Evolutionary conservation across 2,329 filamentous ascomycete species (phyloP), one percentile per base, ranked within the genome.

Genomic region (Monosporascus sp.): DNA sequence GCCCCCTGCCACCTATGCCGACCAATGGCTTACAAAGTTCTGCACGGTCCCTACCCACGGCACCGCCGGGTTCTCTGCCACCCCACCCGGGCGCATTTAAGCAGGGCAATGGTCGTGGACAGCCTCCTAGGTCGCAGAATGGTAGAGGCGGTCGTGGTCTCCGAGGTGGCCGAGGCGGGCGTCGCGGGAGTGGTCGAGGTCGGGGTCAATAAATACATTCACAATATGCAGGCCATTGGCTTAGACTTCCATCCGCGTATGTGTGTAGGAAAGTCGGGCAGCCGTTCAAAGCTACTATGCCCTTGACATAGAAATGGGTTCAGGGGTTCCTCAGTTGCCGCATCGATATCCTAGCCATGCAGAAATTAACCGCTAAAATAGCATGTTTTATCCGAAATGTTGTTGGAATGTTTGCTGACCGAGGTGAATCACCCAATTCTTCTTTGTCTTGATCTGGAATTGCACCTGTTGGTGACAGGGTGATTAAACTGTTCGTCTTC

Each of bases 51-150:
- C 50, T 61, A 3, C 59, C 55, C 19, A 51, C 59, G 6, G 56
- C 59, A 9, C 50, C 59, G 48, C 53, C 61, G 5, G 59, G 53
- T 37, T 60, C 55, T 27, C 53, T 67, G 31, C 64, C 63, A 41
- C 59, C 59, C 16, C 62, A 62, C 6, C 63, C 63, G 19, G 57
- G 56, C 20, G 36, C 48, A 3, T 56, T 52, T 22, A 52, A 52
- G 48, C 49, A 56, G 7, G 53, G 55, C 26, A 47, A 50, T 34
- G 41, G 26, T 49, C 48, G 37, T 37, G 52, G 51, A 31, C 49
- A 45, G 11, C 40, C 17, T 37, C 27, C 36, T 16, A 46, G 46
- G 9, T n/a, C 48, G 26, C 14, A 66, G 76, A 53, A 73, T 82
- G 45, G 45, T 76, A 49, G 74, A 16, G 52, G 55, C 17, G 52